These are phyloP conservation scores for Acanthamoeba divionensis DNA, from an alignment of 208 protist genomes.

Conservation along the genomic window DNA sequence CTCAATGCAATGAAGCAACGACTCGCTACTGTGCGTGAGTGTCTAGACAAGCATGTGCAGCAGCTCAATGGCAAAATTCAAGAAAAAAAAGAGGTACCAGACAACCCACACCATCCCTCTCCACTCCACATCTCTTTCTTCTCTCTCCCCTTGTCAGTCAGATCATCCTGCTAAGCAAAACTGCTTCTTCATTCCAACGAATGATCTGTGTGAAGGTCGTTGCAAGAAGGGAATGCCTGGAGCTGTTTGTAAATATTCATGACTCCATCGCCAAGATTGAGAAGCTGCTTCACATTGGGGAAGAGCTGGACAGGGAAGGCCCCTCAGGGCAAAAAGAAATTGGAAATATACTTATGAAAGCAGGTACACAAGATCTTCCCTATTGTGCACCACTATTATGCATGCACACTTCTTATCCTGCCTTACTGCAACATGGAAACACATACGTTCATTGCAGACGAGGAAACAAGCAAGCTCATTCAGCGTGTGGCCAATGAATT, in stretches of 20 bases:
- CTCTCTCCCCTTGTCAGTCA: no score
- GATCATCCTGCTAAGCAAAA: no score
- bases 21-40: neutral
- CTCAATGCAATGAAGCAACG: slow-evolving; percentile 11
- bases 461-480: slow-evolving; percentile 40
- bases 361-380: neutral
- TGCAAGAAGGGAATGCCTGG: neutral
- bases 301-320: neutral
- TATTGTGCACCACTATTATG: neutral
- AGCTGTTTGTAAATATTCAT: slow-evolving; percentile 41
- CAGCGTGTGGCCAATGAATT: slow-evolving; percentile 45
- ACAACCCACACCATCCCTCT: no score
- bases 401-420: neutral
- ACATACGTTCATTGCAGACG: no score
- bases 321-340: no score
- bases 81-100: neutral
- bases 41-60: neutral
- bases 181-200: no score
- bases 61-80: slow-evolving; percentile 12
- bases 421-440: no score
- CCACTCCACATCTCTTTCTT: no score
- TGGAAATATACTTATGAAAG: slow-evolving; percentile 1
- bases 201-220: neutral
- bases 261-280: slow-evolving; percentile 52
- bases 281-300: neutral